A percentile compares a stretch with the other conserved stretches of the same genome.
Evolutionary conservation across 2,329 filamentous ascomycete genomes (phyloP).

Genomic region (Ophiostoma australiae): DNA sequence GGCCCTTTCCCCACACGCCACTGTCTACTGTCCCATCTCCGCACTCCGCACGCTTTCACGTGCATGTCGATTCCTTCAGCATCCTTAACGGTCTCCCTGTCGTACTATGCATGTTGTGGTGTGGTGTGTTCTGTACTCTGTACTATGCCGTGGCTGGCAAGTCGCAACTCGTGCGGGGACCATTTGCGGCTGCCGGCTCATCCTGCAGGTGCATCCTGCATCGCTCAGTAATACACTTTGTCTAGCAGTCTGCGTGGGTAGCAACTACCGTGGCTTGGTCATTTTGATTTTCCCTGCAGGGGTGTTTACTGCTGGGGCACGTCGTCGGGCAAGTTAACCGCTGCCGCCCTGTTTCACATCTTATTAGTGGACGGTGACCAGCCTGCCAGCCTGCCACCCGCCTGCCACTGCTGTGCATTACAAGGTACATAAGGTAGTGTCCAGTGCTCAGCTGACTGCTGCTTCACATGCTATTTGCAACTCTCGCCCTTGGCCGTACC

Average conservation of each 20-base stretch:
- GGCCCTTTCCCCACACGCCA: constrained; percentile 16
- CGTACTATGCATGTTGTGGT: too few species aligned
- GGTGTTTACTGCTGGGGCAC: not conserved
- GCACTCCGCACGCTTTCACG: constrained; percentile 11
- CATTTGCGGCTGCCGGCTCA: not conserved
- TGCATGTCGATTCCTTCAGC: not conserved
- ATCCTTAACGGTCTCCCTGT: not conserved
- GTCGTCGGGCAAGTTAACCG: not conserved
- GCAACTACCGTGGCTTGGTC: not conserved
- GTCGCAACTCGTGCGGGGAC: not conserved
- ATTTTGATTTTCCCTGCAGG: not conserved
- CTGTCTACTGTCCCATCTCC: not conserved
- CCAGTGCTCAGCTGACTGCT: not conserved
- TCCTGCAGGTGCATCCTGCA: not conserved
- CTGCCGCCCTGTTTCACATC: not conserved
- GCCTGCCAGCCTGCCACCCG: too few species aligned
- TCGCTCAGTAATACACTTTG: not conserved
- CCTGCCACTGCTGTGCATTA: too few species aligned
- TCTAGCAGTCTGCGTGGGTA: not conserved
- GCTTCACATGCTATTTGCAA: constrained; percentile 4
- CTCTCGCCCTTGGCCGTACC: constrained; percentile 3
- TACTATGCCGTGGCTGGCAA: not conserved
- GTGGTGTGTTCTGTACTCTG: not conserved
- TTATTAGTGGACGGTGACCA: not conserved
- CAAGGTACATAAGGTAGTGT: not conserved